Evolutionary conservation across 2,329 filamentous ascomycete genomes (phyloP).

Genomic region (Fusarium setosum): DNA sequence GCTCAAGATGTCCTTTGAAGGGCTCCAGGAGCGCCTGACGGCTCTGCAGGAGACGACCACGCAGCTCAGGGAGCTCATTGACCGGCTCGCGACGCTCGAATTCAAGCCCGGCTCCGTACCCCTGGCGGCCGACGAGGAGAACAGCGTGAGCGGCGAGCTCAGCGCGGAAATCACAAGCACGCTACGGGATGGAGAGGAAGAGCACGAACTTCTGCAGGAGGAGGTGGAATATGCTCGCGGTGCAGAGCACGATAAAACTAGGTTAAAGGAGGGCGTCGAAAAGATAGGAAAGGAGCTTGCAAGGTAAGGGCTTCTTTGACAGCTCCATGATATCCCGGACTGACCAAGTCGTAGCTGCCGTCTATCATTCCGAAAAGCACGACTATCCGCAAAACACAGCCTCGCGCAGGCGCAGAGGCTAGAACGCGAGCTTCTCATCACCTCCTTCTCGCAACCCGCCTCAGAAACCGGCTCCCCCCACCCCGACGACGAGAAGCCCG

Average conservation of each 20-base stretch:
- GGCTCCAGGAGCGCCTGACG: conserved; percentile 70
- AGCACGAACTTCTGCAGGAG: conserved; percentile 82
- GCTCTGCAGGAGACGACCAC: conserved; percentile 70
- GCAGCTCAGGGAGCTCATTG: conserved; percentile 69
- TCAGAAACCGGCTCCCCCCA: conserved; percentile 48
- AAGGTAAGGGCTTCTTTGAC: conserved; percentile 58
- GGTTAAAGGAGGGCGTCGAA: conserved; percentile 73
- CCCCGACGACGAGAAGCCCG: conserved; percentile 36
- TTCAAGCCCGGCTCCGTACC: conserved; percentile 70
- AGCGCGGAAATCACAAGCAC: conserved; percentile 82
- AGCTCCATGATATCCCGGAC: not conserved
- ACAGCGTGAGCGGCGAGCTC: conserved; percentile 75
- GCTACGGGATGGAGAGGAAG: conserved; percentile 83
- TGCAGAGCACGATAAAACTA: conserved; percentile 68
- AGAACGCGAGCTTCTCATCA: conserved; percentile 81
- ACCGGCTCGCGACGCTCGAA: conserved; percentile 67
- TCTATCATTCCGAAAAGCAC: conserved; percentile 81
- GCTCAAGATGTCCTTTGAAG: conserved; percentile 64
- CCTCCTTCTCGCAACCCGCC: conserved; percentile 65
- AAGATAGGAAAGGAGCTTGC: conserved; percentile 78
- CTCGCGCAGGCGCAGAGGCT: conserved; percentile 78
- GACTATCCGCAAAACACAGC: conserved; percentile 81
- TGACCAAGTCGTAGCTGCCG: conserved; percentile 59
- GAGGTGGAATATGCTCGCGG: conserved; percentile 77
- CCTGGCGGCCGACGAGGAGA: conserved; percentile 59